phyloP scores from a whole-genome alignment of 1,139 yeast species.

The Kodamaea derodonti region DNA sequence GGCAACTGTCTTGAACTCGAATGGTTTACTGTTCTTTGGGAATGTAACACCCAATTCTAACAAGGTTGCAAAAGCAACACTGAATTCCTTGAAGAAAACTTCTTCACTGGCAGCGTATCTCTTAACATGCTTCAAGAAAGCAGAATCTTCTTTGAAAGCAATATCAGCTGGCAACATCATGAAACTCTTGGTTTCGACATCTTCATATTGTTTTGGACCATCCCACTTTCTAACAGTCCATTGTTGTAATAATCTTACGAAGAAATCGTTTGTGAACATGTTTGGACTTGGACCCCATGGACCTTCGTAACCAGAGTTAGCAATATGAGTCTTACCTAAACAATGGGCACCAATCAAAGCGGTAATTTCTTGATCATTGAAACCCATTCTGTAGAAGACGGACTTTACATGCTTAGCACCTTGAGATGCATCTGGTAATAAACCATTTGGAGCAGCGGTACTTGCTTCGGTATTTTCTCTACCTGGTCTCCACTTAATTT shows the following conservation, averaged over 20 bases:
- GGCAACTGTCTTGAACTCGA: constrained; percentile 64
- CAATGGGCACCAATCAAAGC: constrained; percentile 88
- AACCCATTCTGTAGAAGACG: constrained; percentile 64
- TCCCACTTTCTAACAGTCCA: constrained; percentile 79
- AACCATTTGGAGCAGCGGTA: constrained; percentile 60
- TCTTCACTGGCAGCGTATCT: constrained; percentile 70
- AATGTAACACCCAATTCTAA: constrained; percentile 72
- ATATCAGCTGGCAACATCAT: constrained; percentile 92
- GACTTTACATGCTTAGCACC: constrained; percentile 68
- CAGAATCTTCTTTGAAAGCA: constrained; percentile 64
- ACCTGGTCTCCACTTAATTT: constrained; percentile 84
- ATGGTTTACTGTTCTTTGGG: constrained; percentile 43
- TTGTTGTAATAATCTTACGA: constrained; percentile 63
- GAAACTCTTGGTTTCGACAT: constrained; percentile 64
- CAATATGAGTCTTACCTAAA: constrained; percentile 71
- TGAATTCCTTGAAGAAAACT: constrained; percentile 67
- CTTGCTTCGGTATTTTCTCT: constrained; percentile 50
- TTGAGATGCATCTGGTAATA: constrained; percentile 76
- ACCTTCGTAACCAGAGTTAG: constrained; percentile 76
- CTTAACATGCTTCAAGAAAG: constrained; percentile 63
- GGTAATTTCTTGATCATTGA: constrained; percentile 79
- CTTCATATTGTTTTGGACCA: constrained; percentile 75
- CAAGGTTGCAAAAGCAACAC: constrained; percentile 63
- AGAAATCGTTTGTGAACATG: constrained; percentile 79
- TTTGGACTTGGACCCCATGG: constrained; percentile 95